A percentile compares a stretch with the other conserved stretches of the same genome.
Conservation (phyloP, 2,329 filamentous ascomycete genomes). For the Raffaelea albimanens region DNA sequence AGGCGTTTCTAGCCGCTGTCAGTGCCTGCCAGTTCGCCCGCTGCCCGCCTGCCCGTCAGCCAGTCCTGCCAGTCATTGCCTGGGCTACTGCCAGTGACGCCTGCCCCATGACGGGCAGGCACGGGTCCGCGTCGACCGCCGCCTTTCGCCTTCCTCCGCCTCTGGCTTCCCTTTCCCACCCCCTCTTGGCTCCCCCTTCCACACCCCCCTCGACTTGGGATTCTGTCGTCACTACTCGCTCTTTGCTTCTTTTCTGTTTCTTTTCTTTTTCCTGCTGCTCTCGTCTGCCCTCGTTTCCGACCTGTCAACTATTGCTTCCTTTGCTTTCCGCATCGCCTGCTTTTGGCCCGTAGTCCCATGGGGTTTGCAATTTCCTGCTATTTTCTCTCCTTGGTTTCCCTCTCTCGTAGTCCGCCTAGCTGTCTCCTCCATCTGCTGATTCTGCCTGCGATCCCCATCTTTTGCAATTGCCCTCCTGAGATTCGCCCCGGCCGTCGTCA, state of each 20-base stretch:
- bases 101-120: not conserved
- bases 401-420: not conserved
- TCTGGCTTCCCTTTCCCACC: too few relatives aligned
- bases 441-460: too few relatives aligned
- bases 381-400: not conserved
- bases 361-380: not conserved
- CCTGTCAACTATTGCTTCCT: not conserved
- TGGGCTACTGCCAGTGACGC: too few relatives aligned
- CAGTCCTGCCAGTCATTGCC: too few relatives aligned
- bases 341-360: too few relatives aligned
- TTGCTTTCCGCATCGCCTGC: not conserved
- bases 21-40: too few relatives aligned
- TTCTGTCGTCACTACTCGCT: not conserved
- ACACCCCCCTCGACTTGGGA: too few relatives aligned
- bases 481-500: too few relatives aligned
- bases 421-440: not conserved
- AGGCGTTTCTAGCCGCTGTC: too few relatives aligned
- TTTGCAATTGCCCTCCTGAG: too few relatives aligned
- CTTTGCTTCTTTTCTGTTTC: not conserved
- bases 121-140: not conserved
- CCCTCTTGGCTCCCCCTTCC: too few relatives aligned
- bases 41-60: too few relatives aligned
- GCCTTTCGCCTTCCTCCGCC: not conserved
- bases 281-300: not conserved
- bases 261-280: not conserved